Evolutionary conservation across 73 alveolate genomes (phyloP).

Genomic region (Blepharisma japonicum): DNA sequence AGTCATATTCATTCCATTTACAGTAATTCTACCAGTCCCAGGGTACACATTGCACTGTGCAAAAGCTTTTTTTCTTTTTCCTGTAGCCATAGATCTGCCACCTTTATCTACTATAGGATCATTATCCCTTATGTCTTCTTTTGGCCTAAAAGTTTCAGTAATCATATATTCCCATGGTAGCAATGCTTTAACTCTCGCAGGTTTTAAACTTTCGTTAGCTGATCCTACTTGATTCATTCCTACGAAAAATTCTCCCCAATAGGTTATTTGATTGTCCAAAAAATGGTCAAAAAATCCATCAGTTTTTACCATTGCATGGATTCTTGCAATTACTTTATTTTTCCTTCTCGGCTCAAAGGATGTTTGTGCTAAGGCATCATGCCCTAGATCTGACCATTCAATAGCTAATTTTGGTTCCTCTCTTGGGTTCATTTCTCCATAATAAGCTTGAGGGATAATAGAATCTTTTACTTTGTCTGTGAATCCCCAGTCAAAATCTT

Average conservation of each 20-base stretch:
- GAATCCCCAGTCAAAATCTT: slow-evolving; percentile 7
- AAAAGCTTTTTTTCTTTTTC: slow-evolving; percentile 52
- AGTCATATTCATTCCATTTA: slow-evolving; percentile 49
- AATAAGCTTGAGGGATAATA: background rate
- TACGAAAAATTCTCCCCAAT: slow-evolving; percentile 28
- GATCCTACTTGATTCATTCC: background rate
- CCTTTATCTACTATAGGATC: slow-evolving; percentile 18
- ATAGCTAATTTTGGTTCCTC: background rate
- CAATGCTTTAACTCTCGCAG: background rate
- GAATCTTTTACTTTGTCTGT: background rate
- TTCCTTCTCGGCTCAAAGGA: background rate
- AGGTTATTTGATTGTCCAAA: slow-evolving; percentile 44
- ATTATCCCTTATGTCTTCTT: slow-evolving; percentile 27
- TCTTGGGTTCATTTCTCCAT: background rate
- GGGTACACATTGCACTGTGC: slow-evolving; percentile 59
- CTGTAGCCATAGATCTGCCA: slow-evolving; percentile 58
- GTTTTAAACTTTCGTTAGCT: background rate
- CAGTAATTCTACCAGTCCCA: slow-evolving; percentile 55
- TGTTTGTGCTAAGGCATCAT: background rate
- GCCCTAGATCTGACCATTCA: background rate
- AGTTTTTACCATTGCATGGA: slow-evolving; percentile 20
- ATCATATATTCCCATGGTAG: slow-evolving; percentile 22
- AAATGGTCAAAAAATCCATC: slow-evolving; percentile 65
- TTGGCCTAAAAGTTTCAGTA: slow-evolving; percentile 33
- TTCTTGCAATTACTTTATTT: background rate